phyloP scores from a whole-genome alignment of 2,329 filamentous ascomycete genomes.

The Exophiala mesophila region DNA sequence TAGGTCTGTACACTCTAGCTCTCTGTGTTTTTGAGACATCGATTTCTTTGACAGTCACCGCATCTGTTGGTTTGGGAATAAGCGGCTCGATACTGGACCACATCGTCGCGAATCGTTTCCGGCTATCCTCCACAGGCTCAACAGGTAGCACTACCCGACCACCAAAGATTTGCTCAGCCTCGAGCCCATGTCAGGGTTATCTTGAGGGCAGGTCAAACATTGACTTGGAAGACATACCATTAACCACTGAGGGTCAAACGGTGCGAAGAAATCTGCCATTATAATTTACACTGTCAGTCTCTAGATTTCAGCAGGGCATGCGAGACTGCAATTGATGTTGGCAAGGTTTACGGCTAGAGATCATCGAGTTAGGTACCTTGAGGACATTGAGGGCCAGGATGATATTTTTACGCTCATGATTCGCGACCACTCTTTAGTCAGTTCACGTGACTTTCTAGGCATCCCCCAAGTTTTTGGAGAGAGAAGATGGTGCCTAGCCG shows the following conservation, averaged over 20 bases:
- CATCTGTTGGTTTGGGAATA: conserved; percentile 6
- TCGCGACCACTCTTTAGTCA: no score
- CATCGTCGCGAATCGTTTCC: conserved; percentile 2
- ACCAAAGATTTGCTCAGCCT: conserved; percentile 7
- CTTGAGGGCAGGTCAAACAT: not conserved
- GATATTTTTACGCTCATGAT: no score
- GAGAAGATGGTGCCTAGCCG: no score
- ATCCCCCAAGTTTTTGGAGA: no score
- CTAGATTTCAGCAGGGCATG: no score
- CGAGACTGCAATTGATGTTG: no score
- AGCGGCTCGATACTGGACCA: conserved; percentile 1
- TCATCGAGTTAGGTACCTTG: no score
- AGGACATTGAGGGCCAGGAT: no score
- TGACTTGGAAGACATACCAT: not conserved
- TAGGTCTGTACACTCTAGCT: conserved; percentile 5
- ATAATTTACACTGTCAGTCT: no score
- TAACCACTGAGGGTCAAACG: conserved; percentile 9
- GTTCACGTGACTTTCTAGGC: no score
- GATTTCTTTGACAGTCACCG: conserved; percentile 1
- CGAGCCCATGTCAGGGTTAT: not conserved
- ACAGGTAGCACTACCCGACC: conserved; percentile 2
- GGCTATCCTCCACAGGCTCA: conserved; percentile 3
- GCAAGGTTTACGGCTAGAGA: no score
- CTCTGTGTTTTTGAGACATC: conserved; percentile 1
- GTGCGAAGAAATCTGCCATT: not conserved